phyloP scores from a whole-genome alignment of 208 protist species.

The Tritrichomonas musculus region DNA sequence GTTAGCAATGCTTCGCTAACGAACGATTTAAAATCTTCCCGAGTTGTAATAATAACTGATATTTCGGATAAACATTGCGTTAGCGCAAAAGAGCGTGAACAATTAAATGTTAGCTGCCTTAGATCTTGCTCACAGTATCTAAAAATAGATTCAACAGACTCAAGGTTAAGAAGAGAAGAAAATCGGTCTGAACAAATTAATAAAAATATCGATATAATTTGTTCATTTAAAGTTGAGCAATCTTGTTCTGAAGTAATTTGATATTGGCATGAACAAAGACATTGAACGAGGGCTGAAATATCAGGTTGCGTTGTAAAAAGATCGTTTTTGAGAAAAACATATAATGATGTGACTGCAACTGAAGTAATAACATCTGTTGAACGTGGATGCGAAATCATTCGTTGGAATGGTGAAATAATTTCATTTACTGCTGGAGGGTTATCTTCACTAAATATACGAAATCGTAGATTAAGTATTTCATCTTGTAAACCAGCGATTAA shows the following conservation, averaged over 20 bases:
- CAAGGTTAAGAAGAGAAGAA: background rate
- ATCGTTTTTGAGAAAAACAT: background rate
- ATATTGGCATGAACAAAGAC: constrained; percentile 8
- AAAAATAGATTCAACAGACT: background rate
- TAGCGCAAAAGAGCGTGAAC: background rate
- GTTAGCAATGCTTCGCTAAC: background rate
- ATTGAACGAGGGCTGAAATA: background rate
- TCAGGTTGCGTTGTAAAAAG: background rate
- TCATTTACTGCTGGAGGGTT: background rate
- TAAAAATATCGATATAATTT: background rate
- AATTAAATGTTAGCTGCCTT: background rate
- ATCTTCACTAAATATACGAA: background rate
- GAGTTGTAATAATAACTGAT: background rate
- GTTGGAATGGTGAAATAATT: constrained; percentile 8
- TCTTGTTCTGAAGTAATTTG: constrained; percentile 11
- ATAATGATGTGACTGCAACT: background rate
- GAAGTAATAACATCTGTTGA: constrained; percentile 16
- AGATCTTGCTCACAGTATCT: background rate
- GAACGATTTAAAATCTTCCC: background rate
- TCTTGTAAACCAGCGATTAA: background rate
- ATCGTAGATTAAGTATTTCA: background rate
- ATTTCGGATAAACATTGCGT: background rate
- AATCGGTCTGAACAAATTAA: background rate
- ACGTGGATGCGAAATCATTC: background rate
- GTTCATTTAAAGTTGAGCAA: background rate